phyloP scores from a whole-genome alignment of 371 early-diverging fungal genomes.

The Apophysomyces elegans region DNA sequence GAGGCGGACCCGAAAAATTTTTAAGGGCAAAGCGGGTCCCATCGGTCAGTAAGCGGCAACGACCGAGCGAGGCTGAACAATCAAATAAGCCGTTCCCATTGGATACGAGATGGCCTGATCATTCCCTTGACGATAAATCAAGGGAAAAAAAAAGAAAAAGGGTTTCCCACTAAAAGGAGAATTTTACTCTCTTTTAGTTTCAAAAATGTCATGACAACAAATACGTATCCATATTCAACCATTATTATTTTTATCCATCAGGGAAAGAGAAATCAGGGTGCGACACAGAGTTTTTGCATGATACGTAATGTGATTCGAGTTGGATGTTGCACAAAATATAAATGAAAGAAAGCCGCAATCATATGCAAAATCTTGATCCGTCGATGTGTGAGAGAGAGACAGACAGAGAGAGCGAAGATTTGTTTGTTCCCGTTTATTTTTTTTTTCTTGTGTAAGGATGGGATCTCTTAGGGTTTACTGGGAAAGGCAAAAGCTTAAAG shows the following conservation, averaged over 20 bases:
- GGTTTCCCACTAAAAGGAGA: not conserved
- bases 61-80: constrained; percentile 6
- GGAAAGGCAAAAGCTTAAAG: constrained; percentile 10
- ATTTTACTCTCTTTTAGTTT: no score
- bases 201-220: no score
- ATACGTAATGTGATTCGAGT: constrained; percentile 6
- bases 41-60: constrained; percentile 10
- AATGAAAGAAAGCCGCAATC: not conserved
- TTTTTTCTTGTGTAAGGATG: constrained; percentile 6
- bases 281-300: constrained; percentile 7
- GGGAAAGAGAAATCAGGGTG: not conserved
- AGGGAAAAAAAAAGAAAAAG: not conserved
- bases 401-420: not conserved
- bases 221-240: no score
- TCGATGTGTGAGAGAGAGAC: not conserved
- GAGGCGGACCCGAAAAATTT: constrained; percentile 11
- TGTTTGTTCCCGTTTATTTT: constrained; percentile 6
- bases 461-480: constrained; percentile 11
- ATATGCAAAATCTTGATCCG: constrained; percentile 10
- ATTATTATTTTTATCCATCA: no score
- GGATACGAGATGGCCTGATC: constrained; percentile 7
- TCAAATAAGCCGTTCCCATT: not conserved
- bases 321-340: constrained; percentile 7
- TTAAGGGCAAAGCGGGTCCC: constrained; percentile 8
- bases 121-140: not conserved